Conservation (phyloP, 2,329 filamentous ascomycete species). For the Colletotrichum orbiculare region DNA sequence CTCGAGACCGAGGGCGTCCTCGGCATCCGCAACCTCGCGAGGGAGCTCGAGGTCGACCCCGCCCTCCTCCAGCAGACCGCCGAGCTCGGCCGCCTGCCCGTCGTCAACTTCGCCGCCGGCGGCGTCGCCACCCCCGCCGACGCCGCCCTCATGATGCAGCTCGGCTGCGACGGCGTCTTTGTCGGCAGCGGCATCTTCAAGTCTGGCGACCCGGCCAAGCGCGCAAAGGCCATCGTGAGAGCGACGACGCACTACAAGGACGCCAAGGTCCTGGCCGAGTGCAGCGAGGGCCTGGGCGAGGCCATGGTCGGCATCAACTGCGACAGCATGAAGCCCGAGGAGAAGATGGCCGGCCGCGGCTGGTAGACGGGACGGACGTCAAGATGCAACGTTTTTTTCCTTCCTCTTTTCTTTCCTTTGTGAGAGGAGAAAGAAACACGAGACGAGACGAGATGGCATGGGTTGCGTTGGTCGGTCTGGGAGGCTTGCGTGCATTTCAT, state of each 20-base stretch:
- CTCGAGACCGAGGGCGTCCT: constrained; percentile 65
- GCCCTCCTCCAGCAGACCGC: constrained; percentile 87
- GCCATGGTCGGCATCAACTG: constrained; percentile 98
- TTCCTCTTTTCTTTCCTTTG: too few relatives aligned
- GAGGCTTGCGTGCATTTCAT: background rate
- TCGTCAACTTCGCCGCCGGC: constrained; percentile 98
- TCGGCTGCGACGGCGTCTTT: constrained; percentile 97
- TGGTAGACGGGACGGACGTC: constrained; percentile 68
- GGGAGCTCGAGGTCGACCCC: constrained; percentile 83
- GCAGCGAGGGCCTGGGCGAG: constrained; percentile 90
- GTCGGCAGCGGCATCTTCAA: constrained; percentile 99
- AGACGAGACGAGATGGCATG: too few relatives aligned
- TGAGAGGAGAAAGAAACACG: too few relatives aligned
- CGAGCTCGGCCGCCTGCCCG: constrained; percentile 86
- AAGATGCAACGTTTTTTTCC: background rate
- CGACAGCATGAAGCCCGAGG: constrained; percentile 77
- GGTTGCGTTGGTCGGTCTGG: background rate
- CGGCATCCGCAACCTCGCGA: constrained; percentile 76
- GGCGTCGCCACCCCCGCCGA: constrained; percentile 99
- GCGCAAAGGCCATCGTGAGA: constrained; percentile 93
- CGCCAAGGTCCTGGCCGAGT: constrained; percentile 84
- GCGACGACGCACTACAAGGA: constrained; percentile 93
- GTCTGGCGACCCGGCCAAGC: constrained; percentile 87
- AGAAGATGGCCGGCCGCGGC: constrained; percentile 87
- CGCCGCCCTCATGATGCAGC: constrained; percentile 97